Base-by-base conservation (phyloP, 2,329 filamentous ascomycete genomes). In the Aureobasidium pullulans region DNA sequence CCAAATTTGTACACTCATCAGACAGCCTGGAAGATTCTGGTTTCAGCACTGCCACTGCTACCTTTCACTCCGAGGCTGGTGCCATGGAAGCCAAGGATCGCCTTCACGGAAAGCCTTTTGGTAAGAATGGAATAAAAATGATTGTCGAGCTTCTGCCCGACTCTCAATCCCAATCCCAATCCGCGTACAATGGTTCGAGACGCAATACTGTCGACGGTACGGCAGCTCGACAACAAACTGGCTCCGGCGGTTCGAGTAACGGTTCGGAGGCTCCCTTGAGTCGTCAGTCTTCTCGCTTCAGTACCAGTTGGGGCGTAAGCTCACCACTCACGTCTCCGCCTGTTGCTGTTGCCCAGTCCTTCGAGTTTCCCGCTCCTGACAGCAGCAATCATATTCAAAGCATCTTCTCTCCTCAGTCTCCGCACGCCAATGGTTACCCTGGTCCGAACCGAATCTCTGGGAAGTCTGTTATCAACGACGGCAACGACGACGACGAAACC, bases 351-450 rank as follows among this genome's bases (percentile, higher is more conserved):
- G 76, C 43, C 54, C 80, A 78, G 59, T 80, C 77, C 61, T 34
- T 40, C 16, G 84, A 88, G 62, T 78, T 87, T 50, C 76, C 81
- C n/a, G 79, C 81, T 54, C 77, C 81, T 3, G 84, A 85, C 34
- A 73, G 76, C 4, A 79, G 71, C 68, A 70, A 75, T 15, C 76
- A 79, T 61, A 84, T 84, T 65, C 83, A 85, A 64, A 84, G 77
- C 62, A 73, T 89, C 29, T 91, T 90, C 72, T 87, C 86, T 11
- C 84, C 86, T 0, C 86, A 88, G 65, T 90, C 87, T 6, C 87
- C 87, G 1, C 85, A 90, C 58, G 85, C 84, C 43, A 87, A 85
- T 67, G 83, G 87, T 57, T 77, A 87, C n/a, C 77, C 77, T n/a
- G 84, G 86, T 61, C 78, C 80, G 52, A 74, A 77, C 15, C 79